These are phyloP conservation scores for Lizonia empirigonia DNA, from an alignment of 2,329 filamentous ascomycete species.

Conservation along the genomic window DNA sequence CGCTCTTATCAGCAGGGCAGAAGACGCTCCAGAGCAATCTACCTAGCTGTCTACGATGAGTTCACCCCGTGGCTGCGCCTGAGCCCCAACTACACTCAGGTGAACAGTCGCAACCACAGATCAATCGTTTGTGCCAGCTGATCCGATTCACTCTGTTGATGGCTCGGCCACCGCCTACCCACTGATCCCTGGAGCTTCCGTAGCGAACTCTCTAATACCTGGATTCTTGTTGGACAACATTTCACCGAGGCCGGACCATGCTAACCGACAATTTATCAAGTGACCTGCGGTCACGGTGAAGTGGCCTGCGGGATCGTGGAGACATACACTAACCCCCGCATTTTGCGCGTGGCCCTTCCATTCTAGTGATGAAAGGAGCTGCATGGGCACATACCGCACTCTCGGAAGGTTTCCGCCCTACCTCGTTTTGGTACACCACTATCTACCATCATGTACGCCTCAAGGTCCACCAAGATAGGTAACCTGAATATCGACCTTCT, in stretches of 20 bases:
- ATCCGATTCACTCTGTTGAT: not conserved
- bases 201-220: too few species aligned
- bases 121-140: not conserved
- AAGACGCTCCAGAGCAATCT: not conserved
- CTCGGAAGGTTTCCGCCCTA: conserved; percentile 11
- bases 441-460: conserved; percentile 10
- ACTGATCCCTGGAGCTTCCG: too few species aligned
- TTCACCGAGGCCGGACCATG: not conserved
- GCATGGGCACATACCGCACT: not conserved
- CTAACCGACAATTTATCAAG: not conserved
- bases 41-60: not conserved
- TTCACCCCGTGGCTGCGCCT: not conserved
- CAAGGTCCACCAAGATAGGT: conserved; percentile 4
- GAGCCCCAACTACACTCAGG: not conserved
- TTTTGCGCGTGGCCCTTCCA: not conserved
- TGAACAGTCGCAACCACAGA: not conserved
- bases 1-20: conserved; percentile 3
- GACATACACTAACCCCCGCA: conserved; percentile 13
- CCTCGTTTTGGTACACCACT: conserved; percentile 4
- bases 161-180: too few species aligned
- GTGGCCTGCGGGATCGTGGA: not conserved
- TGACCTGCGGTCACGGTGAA: not conserved
- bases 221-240: not conserved
- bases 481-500: conserved; percentile 9
- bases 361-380: not conserved